Conservation (phyloP, 1,284 basidiomycete genomes). For the Irpex sp. region DNA sequence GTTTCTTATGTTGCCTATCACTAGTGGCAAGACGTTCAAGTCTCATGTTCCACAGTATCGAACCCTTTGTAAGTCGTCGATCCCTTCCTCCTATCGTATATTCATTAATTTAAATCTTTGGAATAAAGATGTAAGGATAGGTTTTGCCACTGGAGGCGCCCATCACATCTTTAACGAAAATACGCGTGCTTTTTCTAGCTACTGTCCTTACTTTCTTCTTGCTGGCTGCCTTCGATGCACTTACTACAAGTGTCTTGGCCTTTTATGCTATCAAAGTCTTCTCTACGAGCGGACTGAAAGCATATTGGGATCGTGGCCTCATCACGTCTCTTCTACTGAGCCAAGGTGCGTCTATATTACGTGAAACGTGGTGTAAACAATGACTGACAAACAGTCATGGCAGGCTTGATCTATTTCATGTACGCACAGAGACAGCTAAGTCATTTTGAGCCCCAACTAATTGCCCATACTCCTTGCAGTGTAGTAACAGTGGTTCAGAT, state of each 20-base stretch:
- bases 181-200: neutral
- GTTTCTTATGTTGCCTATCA: neutral
- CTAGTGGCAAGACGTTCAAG: conserved; percentile 8
- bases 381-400: neutral
- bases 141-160: too few species aligned
- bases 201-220: conserved; percentile 7
- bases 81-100: too few species aligned
- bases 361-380: neutral
- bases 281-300: neutral
- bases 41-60: conserved; percentile 3
- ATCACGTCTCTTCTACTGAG: neutral
- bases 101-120: too few species aligned
- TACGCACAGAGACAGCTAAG: neutral
- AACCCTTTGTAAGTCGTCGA: conserved; percentile 3
- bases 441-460: neutral
- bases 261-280: neutral
- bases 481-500: conserved; percentile 4
- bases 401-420: conserved; percentile 8
- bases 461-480: neutral
- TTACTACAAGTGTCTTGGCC: conserved; percentile 2
- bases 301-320: neutral
- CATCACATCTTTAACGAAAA: too few species aligned
- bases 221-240: conserved; percentile 5
- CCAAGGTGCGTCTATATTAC: neutral
- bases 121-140: too few species aligned